A percentile compares a stretch with the other conserved stretches of the same genome.
phyloP scores from a whole-genome alignment of 31 red algal species.

The Porphyra umbilicalis region DNA sequence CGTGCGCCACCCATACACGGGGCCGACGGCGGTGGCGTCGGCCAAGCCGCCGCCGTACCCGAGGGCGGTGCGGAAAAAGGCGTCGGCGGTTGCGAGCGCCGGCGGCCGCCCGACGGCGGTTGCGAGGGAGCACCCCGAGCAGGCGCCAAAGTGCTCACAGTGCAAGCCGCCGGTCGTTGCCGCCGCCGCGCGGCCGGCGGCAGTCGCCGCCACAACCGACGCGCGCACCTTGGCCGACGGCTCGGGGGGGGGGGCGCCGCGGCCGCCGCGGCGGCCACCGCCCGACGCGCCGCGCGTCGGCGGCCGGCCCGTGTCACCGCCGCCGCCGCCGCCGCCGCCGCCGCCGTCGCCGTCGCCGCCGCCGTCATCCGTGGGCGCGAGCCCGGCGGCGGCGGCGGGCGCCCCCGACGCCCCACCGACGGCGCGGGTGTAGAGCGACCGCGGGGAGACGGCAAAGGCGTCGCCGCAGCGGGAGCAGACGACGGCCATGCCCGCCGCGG shows the following conservation, averaged over 20 bases:
- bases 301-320: no score
- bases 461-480: background rate
- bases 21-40: slow-evolving; percentile 7
- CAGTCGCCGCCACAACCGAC: background rate
- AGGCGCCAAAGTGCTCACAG: slow-evolving; percentile 37
- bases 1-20: slow-evolving; percentile 49
- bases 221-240: background rate
- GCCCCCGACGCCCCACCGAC: background rate
- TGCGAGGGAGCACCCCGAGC: slow-evolving; percentile 40
- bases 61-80: slow-evolving; percentile 17
- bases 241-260: background rate
- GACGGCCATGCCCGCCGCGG: background rate
- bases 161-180: slow-evolving; percentile 10
- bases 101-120: slow-evolving; percentile 17
- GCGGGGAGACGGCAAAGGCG: background rate
- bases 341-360: no score
- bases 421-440: background rate
- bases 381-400: no score
- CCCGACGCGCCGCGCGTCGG: background rate
- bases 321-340: no score
- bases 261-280: background rate
- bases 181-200: background rate
- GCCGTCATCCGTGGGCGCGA: background rate
- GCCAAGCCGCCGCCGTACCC: background rate
- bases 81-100: slow-evolving; percentile 6